Evolutionary conservation across 495 filamentous ascomycete species (phyloP), one percentile per base, ranked within the genome.

Genomic region (Trichocladium uniseriatum): DNA sequence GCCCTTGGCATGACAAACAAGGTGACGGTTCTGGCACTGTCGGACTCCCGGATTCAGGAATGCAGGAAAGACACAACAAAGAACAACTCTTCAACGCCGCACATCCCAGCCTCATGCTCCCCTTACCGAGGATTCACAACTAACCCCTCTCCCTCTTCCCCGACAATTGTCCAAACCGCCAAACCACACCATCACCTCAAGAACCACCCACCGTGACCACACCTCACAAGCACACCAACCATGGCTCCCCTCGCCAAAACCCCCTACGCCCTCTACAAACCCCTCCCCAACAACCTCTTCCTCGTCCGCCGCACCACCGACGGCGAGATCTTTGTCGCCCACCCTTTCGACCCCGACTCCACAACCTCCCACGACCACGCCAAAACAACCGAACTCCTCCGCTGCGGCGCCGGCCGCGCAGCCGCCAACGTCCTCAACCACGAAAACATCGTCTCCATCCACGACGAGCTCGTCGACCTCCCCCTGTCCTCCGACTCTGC

Each of bases 391-490:
- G 19, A 38, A 16, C 42, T 54, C 38, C 28, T 48, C 20, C 4
- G 5, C 13, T 36, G 31, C 39, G 51, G 54, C 24, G 56, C 59
- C 3, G 46, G 22, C 27, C 21, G 45, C 7, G 39, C 53, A 1
- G 27, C 63, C 9, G 41, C 48, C 8, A 28, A 37, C 15, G 32
- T 74, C 5, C 50, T 74, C 29, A 72, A 72, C 49, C 70, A 74
- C 39, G 63, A 69, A 32, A 71, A 73, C 55, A 43, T 74, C 3
- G 53, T 73, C 6, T 64, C 50, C 6, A 29, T 72, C 16, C 55
- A 59, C 43, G 61, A 62, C 35, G 51, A 49, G 28, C 32, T 61
- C 28, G 31, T 52, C 15, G 38, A 55, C 24, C 37, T 59, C 0
- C 28, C 36, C 11, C 14, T n/a, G n/a, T 51, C 13, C 16, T 22